Evolutionary conservation across 176 grass and related monocot species (phyloP), one percentile per base, ranked within the genome.

Genomic region (Carex cristatella): DNA sequence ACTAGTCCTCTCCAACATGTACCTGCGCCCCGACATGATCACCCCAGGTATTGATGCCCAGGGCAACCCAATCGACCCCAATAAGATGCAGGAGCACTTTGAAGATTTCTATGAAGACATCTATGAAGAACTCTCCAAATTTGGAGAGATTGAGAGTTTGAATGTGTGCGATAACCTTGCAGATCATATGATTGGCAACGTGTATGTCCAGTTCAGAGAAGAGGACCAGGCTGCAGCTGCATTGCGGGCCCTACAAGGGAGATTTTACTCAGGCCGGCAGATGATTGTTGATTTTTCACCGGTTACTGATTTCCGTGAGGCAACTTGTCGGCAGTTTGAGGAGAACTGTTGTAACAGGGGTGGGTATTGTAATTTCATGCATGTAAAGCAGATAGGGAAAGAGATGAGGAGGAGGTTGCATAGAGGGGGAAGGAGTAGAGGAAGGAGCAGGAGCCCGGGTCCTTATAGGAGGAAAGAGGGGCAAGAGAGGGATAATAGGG

Each of bases 61-160:
- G 65, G 89, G 83, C 48, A 83, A 88, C 57, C 78, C 83, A 1
- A 88, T 91, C 28, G 86, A 91, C n/a, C 86, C 89, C 61, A 54
- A 57, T 32, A 94, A 90, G 80, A 95, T 98, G 83, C 96, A 98
- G 85, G 89, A 91, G 27, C 88, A 98, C 85, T 98, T 98, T 44
- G 96, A 98, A 75, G 93, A 89, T 75, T 98, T 98, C 54, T 95
- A 98, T 56, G 95, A 98, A 87, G 96, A 98, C 80, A 95, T 98
- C 53, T 98, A 92, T 63, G 80, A 88, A 55, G 95, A 98, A 80
- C 89, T 93, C 55, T 84, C 86, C 89, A 98, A 98, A 89, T 87
- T 94, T 71, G 95, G 95, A 27, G 91, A 94, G 74, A 84, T 98
- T 5, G 95, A 98, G 85, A 85, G 51, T 83, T 93, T 98, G 40